Percentiles rank a stretch among this genome's conserved stretches.
Conservation (phyloP, 1,284 basidiomycete species). For the Peniophora sp. region DNA sequence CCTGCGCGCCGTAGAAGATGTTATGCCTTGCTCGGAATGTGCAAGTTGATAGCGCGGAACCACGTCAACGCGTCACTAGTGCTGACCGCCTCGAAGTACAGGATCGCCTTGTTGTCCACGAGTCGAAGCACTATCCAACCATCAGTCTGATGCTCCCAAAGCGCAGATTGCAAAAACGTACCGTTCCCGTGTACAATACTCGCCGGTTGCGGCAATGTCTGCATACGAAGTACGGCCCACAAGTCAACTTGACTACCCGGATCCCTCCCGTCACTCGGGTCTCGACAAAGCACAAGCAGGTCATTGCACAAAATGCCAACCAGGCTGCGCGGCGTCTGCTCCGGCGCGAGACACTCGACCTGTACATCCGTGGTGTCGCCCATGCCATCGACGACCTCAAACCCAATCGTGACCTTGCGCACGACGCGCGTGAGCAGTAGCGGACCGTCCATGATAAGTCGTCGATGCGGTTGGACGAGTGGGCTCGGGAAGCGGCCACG, state of each 20-base stretch:
- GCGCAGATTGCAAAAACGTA: conserved; percentile 28
- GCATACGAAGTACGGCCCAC: conserved; percentile 91
- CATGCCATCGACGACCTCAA: conserved; percentile 72
- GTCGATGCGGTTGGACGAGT: conserved; percentile 95
- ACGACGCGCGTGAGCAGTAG: conserved; percentile 83
- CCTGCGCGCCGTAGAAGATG: background rate
- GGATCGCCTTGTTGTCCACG: conserved; percentile 84
- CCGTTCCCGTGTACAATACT: conserved; percentile 83
- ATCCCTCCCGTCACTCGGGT: conserved; percentile 70
- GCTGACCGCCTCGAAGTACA: conserved; percentile 85
- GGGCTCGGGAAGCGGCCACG: conserved; percentile 90
- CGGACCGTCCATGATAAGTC: conserved; percentile 82
- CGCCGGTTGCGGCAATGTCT: conserved; percentile 82
- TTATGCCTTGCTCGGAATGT: conserved; percentile 36
- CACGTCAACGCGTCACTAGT: conserved; percentile 81
- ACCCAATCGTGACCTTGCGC: conserved; percentile 79
- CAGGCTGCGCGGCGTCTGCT: conserved; percentile 67
- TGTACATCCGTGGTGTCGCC: conserved; percentile 76
- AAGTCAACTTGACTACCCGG: conserved; percentile 71
- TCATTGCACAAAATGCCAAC: conserved; percentile 88
- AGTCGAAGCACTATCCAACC: conserved; percentile 60
- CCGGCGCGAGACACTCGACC: conserved; percentile 83
- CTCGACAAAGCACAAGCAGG: conserved; percentile 82
- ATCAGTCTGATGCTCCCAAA: conserved; percentile 2
- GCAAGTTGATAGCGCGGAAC: conserved; percentile 75